These are phyloP conservation scores for Mycena vitilis DNA, from an alignment of 768 basidiomycete genomes.

Conservation along the genomic window DNA sequence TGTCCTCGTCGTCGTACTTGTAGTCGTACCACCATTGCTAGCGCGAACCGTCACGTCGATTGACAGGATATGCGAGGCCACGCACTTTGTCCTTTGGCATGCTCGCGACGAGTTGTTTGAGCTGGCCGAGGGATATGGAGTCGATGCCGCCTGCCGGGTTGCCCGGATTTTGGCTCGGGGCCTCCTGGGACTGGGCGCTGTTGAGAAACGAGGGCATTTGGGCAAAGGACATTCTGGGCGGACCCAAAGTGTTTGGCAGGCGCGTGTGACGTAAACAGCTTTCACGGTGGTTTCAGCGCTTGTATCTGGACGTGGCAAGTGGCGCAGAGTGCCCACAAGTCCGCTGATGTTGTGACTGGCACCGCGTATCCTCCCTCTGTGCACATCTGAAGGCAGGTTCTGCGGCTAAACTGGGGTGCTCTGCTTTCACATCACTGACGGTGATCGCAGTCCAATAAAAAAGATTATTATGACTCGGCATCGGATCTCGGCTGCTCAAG, in stretches of 20 bases:
- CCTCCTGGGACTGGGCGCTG: constrained; percentile 41
- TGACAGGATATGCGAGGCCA: constrained; percentile 22
- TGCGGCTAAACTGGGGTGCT: no score
- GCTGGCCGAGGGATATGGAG: constrained; percentile 85
- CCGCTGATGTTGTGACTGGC: no score
- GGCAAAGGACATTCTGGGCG: constrained; percentile 22
- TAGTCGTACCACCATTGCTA: constrained; percentile 93
- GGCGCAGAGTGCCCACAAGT: no score
- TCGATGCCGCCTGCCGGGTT: constrained; percentile 59
- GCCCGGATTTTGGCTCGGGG: constrained; percentile 40
- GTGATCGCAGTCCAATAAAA: constrained; percentile 15
- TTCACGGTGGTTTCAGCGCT: no score
- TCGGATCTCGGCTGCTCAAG: constrained; percentile 1
- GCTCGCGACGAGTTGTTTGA: constrained; percentile 72
- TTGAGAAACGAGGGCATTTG: constrained; percentile 31
- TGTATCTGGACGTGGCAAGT: no score
- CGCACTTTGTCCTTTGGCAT: constrained; percentile 31
- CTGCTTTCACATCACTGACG: not conserved
- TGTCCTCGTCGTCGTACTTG: constrained; percentile 96
- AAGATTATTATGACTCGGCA: not conserved
- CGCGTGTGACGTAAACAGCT: not conserved
- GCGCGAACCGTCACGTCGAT: constrained; percentile 40
- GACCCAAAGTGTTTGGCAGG: constrained; percentile 2
- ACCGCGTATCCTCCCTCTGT: no score
- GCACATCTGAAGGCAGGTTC: no score